Conservation (phyloP, 2,329 filamentous ascomycete species). For the Pestalotiopsis sp. region DNA sequence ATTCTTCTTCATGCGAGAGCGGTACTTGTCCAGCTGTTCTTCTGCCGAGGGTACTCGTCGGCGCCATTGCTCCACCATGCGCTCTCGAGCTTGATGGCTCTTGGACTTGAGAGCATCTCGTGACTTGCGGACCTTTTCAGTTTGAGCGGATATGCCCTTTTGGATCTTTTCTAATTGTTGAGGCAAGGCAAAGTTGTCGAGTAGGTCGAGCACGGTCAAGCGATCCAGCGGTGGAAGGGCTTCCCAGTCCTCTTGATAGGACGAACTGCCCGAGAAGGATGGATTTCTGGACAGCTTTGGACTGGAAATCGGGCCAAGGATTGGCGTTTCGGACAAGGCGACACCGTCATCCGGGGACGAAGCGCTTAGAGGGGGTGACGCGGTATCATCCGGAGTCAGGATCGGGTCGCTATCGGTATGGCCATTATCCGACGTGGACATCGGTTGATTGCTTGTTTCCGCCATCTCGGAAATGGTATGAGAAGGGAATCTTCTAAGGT, state of each 20-base stretch:
- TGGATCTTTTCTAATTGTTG: constrained; percentile 92
- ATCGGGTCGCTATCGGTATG: constrained; percentile 46
- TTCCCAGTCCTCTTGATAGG: constrained; percentile 89
- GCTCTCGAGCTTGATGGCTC: constrained; percentile 79
- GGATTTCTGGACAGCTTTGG: constrained; percentile 71
- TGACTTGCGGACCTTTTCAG: constrained; percentile 81
- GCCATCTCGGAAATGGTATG: constrained; percentile 47
- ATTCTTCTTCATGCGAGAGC: constrained; percentile 80
- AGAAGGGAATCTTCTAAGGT: constrained; percentile 35
- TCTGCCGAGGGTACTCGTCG: constrained; percentile 84
- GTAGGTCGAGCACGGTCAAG: constrained; percentile 86
- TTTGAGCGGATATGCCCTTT: constrained; percentile 78
- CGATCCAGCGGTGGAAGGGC: constrained; percentile 85
- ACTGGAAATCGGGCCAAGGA: constrained; percentile 52
- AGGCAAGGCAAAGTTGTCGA: constrained; percentile 90
- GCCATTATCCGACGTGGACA: constrained; percentile 39
- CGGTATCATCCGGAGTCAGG: constrained; percentile 45
- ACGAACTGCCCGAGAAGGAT: constrained; percentile 82
- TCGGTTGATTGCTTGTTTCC: constrained; percentile 32
- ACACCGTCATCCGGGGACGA: constrained; percentile 46
- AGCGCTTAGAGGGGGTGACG: constrained; percentile 42
- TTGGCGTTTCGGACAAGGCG: constrained; percentile 50
- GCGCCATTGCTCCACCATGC: constrained; percentile 91
- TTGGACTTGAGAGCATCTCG: constrained; percentile 78
- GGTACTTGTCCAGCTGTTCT: constrained; percentile 90